Percentiles rank a stretch among this genome's conserved stretches.
Evolutionary conservation across 2,329 filamentous ascomycete genomes (phyloP).

Genomic region (Fonsecaea multimorphosa): DNA sequence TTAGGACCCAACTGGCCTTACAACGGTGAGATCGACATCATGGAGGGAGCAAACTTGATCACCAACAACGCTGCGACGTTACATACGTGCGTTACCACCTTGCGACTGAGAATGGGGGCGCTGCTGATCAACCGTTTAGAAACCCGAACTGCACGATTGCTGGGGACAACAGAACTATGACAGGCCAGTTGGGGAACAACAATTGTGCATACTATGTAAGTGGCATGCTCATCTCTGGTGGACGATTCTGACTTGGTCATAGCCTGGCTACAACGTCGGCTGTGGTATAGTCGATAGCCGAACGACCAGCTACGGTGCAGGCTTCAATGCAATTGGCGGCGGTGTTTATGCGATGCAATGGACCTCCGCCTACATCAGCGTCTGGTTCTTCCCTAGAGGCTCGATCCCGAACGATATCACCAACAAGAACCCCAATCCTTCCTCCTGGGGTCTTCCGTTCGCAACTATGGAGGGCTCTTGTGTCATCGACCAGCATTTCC

Average conservation of each 20-base stretch:
- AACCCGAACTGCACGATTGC: slow-evolving; percentile 37
- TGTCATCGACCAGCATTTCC: slow-evolving; percentile 70
- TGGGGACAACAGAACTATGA: slow-evolving; percentile 41
- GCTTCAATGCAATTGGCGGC: slow-evolving; percentile 69
- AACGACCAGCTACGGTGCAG: slow-evolving; percentile 59
- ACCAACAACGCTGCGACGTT: slow-evolving; percentile 64
- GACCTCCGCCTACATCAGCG: slow-evolving; percentile 50
- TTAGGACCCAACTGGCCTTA: slow-evolving; percentile 66
- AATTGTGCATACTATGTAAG: slow-evolving; percentile 59
- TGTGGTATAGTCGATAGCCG: slow-evolving; percentile 60
- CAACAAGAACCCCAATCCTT: slow-evolving; percentile 49
- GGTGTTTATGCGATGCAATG: slow-evolving; percentile 70
- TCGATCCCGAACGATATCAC: slow-evolving; percentile 52
- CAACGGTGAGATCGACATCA: slow-evolving; percentile 72
- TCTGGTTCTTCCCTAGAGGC: slow-evolving; percentile 54
- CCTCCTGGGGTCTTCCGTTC: slow-evolving; percentile 49
- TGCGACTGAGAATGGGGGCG: neutral
- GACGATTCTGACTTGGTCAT: slow-evolving; percentile 8
- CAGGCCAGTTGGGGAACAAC: slow-evolving; percentile 52
- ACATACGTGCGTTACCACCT: slow-evolving; percentile 55
- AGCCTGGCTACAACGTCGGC: slow-evolving; percentile 52
- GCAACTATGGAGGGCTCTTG: slow-evolving; percentile 72
- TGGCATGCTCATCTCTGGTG: slow-evolving; percentile 15
- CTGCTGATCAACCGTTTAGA: slow-evolving; percentile 11
- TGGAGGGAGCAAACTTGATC: slow-evolving; percentile 71